phyloP scores from a whole-genome alignment of 1,139 yeast species.

The Scheffersomyces stambukii region DNA sequence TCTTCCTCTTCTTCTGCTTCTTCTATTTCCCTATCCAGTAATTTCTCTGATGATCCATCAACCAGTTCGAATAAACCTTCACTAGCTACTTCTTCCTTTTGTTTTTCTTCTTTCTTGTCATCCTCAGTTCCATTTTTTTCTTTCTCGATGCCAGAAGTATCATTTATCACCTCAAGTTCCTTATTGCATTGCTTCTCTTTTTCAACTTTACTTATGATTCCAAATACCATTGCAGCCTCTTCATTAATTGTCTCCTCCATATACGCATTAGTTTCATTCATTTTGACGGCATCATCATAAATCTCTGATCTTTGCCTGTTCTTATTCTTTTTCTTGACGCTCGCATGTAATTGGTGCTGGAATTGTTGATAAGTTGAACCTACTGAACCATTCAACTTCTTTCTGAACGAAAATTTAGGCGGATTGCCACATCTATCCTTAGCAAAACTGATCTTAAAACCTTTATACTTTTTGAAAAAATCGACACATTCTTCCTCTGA shows the following conservation, averaged over 20 bases:
- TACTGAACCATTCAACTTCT: conserved; percentile 14
- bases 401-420: conserved; percentile 40
- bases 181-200: too few species aligned
- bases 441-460: conserved; percentile 42
- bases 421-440: conserved; percentile 49
- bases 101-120: conserved; percentile 7
- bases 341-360: conserved; percentile 9
- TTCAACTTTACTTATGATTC: conserved; percentile 30
- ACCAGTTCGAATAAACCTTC: conserved; percentile 29
- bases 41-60: conserved; percentile 14
- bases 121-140: conserved; percentile 1
- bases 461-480: conserved; percentile 36
- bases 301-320: conserved; percentile 1
- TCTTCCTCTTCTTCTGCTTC: conserved; percentile 20
- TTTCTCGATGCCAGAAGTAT: conserved; percentile 5
- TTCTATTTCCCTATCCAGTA: too few species aligned
- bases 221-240: conserved; percentile 47
- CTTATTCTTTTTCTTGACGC: conserved; percentile 4
- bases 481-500: conserved; percentile 20
- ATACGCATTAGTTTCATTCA: conserved; percentile 5
- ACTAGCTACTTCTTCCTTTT: conserved; percentile 5
- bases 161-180: too few species aligned
- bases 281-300: conserved; percentile 10
- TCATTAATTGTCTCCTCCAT: conserved; percentile 26
- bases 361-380: conserved; percentile 12